Percentiles rank a stretch among this genome's conserved stretches.
phyloP scores from a whole-genome alignment of 2,329 filamentous ascomycete species.

The Aspergillus pseudoterreus region DNA sequence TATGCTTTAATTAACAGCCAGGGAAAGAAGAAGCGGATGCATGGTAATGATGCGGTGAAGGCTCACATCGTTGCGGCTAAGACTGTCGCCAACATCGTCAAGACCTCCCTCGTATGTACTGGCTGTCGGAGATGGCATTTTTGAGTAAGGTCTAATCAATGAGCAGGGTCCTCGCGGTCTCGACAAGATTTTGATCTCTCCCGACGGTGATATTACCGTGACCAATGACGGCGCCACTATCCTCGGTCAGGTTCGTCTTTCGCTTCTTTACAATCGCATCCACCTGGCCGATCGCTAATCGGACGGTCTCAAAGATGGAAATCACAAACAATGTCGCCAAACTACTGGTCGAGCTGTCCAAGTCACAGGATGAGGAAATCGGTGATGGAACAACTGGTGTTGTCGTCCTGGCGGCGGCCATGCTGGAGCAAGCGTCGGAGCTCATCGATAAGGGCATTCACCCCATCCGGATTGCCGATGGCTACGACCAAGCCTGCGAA shows the following conservation, averaged over 20 bases:
- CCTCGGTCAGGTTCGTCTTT: constrained; percentile 61
- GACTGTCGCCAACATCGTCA: constrained; percentile 95
- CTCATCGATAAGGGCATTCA: constrained; percentile 99
- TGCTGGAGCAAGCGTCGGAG: constrained; percentile 94
- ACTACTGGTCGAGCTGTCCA: constrained; percentile 91
- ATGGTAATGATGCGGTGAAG: constrained; percentile 96
- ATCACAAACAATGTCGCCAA: constrained; percentile 98
- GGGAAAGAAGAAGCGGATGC: constrained; percentile 94
- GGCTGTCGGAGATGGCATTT: neutral
- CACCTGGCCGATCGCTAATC: constrained; percentile 13
- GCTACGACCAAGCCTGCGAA: constrained; percentile 96
- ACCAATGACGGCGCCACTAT: constrained; percentile 99
- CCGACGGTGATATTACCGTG: constrained; percentile 97
- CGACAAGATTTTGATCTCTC: constrained; percentile 98
- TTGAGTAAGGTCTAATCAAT: constrained; percentile 10
- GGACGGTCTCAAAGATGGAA: constrained; percentile 69
- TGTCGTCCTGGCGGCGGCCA: constrained; percentile 88
- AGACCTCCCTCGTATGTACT: constrained; percentile 72
- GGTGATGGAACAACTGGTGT: constrained; percentile 98
- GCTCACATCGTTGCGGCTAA: constrained; percentile 95
- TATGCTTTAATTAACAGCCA: constrained; percentile 56
- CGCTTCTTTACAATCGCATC: constrained; percentile 3
- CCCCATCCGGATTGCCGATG: constrained; percentile 96
- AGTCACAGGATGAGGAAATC: constrained; percentile 98
- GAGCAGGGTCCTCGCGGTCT: constrained; percentile 78